Base-by-base conservation (phyloP, 495 filamentous ascomycete genomes). In the Hyaloscypha hepaticicola region DNA sequence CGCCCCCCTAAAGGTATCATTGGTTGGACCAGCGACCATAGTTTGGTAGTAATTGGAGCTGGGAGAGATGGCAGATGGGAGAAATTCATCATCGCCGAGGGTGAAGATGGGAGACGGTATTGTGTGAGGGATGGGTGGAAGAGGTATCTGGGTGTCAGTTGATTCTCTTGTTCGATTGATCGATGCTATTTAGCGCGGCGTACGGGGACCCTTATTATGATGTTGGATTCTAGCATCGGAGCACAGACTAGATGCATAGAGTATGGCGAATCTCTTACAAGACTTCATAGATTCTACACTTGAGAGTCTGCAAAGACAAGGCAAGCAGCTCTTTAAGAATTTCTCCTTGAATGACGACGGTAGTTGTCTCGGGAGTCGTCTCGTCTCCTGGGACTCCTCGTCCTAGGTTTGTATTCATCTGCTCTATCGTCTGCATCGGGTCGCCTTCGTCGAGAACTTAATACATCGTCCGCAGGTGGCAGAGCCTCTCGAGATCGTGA, bases 41-140 rank as follows among this genome's bases (percentile, higher is more conserved):
- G 80, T 49, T 76, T 95, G 41, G 70, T 91, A 21, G 89, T 96
- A 3, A 78, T 96, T 38, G 89, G 92, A n/a, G 90, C 91, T 5
- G 93, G 93, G 0, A 79, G 82, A 64, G 90, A 95, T 67, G 88
- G 86, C 7, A 80, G 89, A 25, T 96, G 92, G 92, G 91, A 96
- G 79, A 91, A 85, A 64, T 96, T 94, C 64, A 77, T 85, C 12
- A 74, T 96, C 27, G 80, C 77, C 25, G 82, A 90, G 58, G 83
- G 79, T 0, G 81, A 85, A 49, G 87, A 88, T 56, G 88, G 88
- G 12, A 84, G 80, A 66, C 77, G 84, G 51, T 76, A 80, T 52
- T 80, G 88, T 66, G 70, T 86, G 4, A 81, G 89, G 70, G 87
- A 90, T 62, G 92, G 91, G 5, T 96, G 91, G 91, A 92, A 90